Evolutionary conservation across 257 asterid species (phyloP), one percentile per base, ranked within the genome.

Genomic region (Linaria vulgaris): DNA sequence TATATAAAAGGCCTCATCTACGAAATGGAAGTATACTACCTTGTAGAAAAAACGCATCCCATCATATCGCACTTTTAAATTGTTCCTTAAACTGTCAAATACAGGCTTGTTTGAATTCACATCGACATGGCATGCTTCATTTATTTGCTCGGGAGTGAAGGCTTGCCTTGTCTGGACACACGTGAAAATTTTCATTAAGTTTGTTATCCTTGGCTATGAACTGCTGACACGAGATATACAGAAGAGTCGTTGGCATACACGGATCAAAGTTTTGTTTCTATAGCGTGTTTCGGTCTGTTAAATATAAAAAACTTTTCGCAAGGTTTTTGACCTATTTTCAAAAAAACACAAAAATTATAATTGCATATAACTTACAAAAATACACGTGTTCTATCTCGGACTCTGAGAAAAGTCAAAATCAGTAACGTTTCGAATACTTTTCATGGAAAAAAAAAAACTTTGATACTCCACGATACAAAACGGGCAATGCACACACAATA

Each of bases 81-180:
- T 90, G 71, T 85, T 79, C 78, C 84, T 83, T 71, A 88, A 79
- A 79, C 96, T 83, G 76, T 90, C 88, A 72, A 87, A 87, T 19
- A 90, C 96, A 38, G 87, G 72, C 69, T 87, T 88, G 71, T 88
- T 90, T 52, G 90, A 83, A 76, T 72, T 83, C 24, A 77, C 67
- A 76, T 90, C 97, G 69, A 90, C 97, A 66, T 90, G 76, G 69
- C 92, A 83, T 16, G 72, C 77, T 69, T 71, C 83, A 61, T 90
- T 87, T 70, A 90, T 90, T 80, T 85, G 94, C 68, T 83, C 90
- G 3, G 90, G 83, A 17, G 95, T 86, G 58, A 80, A 80, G 60
- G 88, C 75, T 73, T 80, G 75, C 76, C 97, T 87, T 21, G 84
- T 82, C 97, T 90, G 82, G 55, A 68, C 51, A 73, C n/a, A n/a